These are phyloP conservation scores for Mycena pura DNA, from an alignment of 768 basidiomycete species.

Conservation along the genomic window DNA sequence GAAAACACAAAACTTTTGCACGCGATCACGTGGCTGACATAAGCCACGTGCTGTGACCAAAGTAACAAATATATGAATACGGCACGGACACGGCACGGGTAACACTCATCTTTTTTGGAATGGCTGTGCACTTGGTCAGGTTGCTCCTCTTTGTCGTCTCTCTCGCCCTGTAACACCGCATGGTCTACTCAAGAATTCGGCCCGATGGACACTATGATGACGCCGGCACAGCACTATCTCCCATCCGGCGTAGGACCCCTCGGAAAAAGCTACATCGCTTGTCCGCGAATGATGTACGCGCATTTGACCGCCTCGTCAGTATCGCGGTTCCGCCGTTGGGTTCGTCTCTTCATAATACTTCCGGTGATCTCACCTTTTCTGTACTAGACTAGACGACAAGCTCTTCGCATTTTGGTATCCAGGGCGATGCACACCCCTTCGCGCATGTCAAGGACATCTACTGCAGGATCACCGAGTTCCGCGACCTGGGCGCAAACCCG, in stretches of 20 bases:
- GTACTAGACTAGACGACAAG: slow-evolving; percentile 92
- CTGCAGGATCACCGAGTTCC: slow-evolving; percentile 87
- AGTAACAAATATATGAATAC: too few species aligned
- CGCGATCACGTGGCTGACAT: too few species aligned
- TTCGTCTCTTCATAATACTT: slow-evolving; percentile 41
- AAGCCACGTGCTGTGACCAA: too few species aligned
- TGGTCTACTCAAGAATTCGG: too few species aligned
- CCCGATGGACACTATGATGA: slow-evolving; percentile 79
- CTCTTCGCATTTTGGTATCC: slow-evolving; percentile 90
- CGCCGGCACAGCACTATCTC: slow-evolving; percentile 76
- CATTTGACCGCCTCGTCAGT: slow-evolving; percentile 86
- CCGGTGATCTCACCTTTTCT: too few species aligned
- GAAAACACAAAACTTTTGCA: too few species aligned
- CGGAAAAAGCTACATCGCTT: slow-evolving; percentile 77
- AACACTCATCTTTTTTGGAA: too few species aligned
- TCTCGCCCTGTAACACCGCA: too few species aligned
- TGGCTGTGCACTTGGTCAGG: too few species aligned
- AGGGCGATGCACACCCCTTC: slow-evolving; percentile 76
- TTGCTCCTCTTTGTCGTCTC: too few species aligned
- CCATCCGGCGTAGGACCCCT: slow-evolving; percentile 83
- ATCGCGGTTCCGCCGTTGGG: slow-evolving; percentile 90
- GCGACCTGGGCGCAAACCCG: slow-evolving; percentile 88
- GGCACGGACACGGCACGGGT: too few species aligned
- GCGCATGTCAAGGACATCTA: slow-evolving; percentile 85
- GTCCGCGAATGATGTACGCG: slow-evolving; percentile 91